Base-by-base conservation (phyloP, 345 rosid species). In the Salix exigua region DNA sequence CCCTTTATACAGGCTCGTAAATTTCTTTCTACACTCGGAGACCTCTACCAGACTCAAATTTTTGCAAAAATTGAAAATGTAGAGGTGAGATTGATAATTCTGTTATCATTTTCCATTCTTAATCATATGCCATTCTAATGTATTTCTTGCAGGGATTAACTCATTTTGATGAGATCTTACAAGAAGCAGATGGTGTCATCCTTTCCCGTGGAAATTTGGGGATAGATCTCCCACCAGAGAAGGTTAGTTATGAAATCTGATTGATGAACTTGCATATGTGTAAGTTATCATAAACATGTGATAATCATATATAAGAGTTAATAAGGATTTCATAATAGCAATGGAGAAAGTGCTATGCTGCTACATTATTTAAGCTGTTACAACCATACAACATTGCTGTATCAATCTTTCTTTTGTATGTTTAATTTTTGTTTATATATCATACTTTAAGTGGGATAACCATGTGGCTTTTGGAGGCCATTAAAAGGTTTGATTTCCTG, bases 131-230 rank as follows among this genome's bases (percentile, higher is more conserved):
- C 37, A 35, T 51, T 61, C 33, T 69, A 51, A 46, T 73, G 25
- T 71, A 11, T 58, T 65, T 48, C 46, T 74, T 67, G 11, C 71
- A 91, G 95, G 92, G 93, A 28, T 53, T 89, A 78, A 80, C 44
- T 62, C 90, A 91, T 83, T 91, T 91, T 81, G 90, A 91, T 82
- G 95, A 91, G 84, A 89, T 91, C 70, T 81, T 91, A 42, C 87
- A 78, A 71, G 93, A 88, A 83, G 91, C 93, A 46, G 89, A 91
- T 83, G 95, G 93, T 64, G 74, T 91, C 80, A 88, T 91, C 61
- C 60, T 91, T 74, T 83, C 95, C 37, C 90, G 92, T 19, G 95
- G 95, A 79, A 91, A 88, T 81, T 80, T 91, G 83, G 92, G 95
- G 38, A 82, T 91, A 74, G 95, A 91, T 85, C 88, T 91, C 55